phyloP scores from a whole-genome alignment of 768 basidiomycete species.

The Suillus subluteus region DNA sequence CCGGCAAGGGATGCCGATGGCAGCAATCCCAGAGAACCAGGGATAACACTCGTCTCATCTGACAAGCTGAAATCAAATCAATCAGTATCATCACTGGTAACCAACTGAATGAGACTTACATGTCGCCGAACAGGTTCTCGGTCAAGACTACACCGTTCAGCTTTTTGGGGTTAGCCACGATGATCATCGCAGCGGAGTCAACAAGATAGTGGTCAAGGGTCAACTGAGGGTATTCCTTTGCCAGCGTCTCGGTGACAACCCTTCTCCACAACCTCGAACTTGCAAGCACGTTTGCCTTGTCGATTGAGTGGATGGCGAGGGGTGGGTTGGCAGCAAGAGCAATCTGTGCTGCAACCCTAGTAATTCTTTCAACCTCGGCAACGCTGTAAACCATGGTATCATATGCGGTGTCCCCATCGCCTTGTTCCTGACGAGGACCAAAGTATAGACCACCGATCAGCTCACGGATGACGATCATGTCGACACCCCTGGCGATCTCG shows the following conservation, averaged over 20 bases:
- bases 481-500: conserved; percentile 77
- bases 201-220: conserved; percentile 90
- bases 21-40: conserved; percentile 93
- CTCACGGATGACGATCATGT: conserved; percentile 95
- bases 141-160: conserved; percentile 95
- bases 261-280: conserved; percentile 93
- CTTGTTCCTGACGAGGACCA: conserved; percentile 88
- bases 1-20: conserved; percentile 97
- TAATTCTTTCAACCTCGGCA: conserved; percentile 90
- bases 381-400: conserved; percentile 95
- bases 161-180: conserved; percentile 87
- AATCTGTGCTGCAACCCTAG: conserved; percentile 93
- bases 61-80: conserved; percentile 65
- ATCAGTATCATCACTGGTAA: neutral
- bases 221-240: conserved; percentile 86
- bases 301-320: conserved; percentile 87
- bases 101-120: conserved; percentile 56
- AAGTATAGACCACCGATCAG: conserved; percentile 97
- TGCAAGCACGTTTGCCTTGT: conserved; percentile 99
- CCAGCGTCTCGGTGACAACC: conserved; percentile 84
- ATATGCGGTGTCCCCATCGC: conserved; percentile 74
- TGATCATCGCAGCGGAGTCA: conserved; percentile 95
- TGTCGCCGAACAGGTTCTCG: conserved; percentile 96
- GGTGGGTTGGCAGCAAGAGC: conserved; percentile 84
- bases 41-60: conserved; percentile 96